Percentiles rank a stretch among this genome's conserved stretches.
Evolutionary conservation across 805 yeast species (phyloP).

Genomic region (Wilhelminamyces savonicus): DNA sequence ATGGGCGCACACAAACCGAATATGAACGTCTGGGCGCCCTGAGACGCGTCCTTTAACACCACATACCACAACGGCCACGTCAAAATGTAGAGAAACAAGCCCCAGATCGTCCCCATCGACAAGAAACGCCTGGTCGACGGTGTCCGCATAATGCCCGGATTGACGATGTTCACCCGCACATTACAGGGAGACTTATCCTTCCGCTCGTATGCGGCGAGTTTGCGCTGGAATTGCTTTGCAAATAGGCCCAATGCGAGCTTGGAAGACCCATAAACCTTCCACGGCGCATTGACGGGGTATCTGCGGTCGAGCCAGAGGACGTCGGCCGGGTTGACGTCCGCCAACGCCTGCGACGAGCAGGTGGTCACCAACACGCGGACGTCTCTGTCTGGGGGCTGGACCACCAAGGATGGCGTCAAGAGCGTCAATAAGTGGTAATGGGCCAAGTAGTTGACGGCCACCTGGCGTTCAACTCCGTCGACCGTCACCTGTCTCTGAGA

Average conservation of each 20-base stretch:
- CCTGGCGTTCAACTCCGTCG: conserved; percentile 85
- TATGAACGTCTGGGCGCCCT: conserved; percentile 76
- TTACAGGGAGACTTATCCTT: conserved; percentile 68
- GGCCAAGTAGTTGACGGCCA: conserved; percentile 75
- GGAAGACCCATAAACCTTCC: conserved; percentile 75
- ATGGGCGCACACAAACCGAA: conserved; percentile 71
- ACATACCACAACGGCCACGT: conserved; percentile 81
- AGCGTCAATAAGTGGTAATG: conserved; percentile 78
- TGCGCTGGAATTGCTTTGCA: conserved; percentile 72
- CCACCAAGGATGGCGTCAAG: conserved; percentile 74
- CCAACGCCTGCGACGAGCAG: conserved; percentile 75
- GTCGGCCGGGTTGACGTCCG: conserved; percentile 55
- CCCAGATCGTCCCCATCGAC: conserved; percentile 66
- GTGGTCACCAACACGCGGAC: conserved; percentile 76
- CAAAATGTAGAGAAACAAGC: conserved; percentile 54
- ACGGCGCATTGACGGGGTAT: conserved; percentile 60
- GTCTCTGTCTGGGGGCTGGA: conserved; percentile 93
- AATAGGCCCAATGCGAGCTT: conserved; percentile 71
- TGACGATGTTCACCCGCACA: conserved; percentile 66
- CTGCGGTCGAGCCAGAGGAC: conserved; percentile 54
- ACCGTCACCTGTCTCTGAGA: conserved; percentile 54
- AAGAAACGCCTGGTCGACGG: conserved; percentile 76
- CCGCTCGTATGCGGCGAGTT: conserved; percentile 52
- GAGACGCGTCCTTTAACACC: conserved; percentile 63
- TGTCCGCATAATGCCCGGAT: conserved; percentile 90